phyloP scores from a whole-genome alignment of 257 asterid species.

The Knoxia roxburghii region DNA sequence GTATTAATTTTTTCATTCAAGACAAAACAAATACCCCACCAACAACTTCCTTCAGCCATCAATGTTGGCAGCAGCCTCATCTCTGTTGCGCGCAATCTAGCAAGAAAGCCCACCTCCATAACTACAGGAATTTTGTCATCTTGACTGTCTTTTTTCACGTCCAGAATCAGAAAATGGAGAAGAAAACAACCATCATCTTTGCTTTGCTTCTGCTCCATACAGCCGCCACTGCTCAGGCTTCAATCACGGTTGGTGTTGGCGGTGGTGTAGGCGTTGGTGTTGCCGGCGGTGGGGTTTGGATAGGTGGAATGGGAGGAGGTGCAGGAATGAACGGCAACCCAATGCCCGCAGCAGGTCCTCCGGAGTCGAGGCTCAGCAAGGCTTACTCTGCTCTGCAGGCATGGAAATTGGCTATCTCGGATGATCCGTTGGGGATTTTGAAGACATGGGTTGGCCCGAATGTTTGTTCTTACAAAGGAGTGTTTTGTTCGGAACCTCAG shows the following conservation, averaged over 20 bases:
- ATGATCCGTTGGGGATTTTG: conserved; percentile 54
- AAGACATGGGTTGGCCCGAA: conserved; percentile 60
- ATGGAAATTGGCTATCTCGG: conserved; percentile 80
- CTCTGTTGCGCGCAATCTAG: conserved; percentile 31
- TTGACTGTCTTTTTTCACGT: no score
- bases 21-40: conserved; percentile 21
- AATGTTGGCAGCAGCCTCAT: conserved; percentile 43
- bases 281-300: background rate
- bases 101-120: conserved; percentile 24
- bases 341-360: conserved; percentile 17
- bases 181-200: conserved; percentile 15
- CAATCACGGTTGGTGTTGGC: conserved; percentile 29
- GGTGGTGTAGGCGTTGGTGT: conserved; percentile 28
- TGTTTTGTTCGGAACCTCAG: conserved; percentile 50
- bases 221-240: conserved; percentile 22
- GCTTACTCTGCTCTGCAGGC: conserved; percentile 72
- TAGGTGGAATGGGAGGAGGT: conserved; percentile 32
- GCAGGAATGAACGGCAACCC: conserved; percentile 37
- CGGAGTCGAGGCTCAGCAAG: conserved; percentile 20
- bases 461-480: conserved; percentile 69
- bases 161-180: no score
- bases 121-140: no score
- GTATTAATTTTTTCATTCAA: background rate
- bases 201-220: conserved; percentile 30
- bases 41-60: conserved; percentile 29